Base-by-base conservation (phyloP, 768 basidiomycete genomes). In the Trichaptum fuscoviolaceum region DNA sequence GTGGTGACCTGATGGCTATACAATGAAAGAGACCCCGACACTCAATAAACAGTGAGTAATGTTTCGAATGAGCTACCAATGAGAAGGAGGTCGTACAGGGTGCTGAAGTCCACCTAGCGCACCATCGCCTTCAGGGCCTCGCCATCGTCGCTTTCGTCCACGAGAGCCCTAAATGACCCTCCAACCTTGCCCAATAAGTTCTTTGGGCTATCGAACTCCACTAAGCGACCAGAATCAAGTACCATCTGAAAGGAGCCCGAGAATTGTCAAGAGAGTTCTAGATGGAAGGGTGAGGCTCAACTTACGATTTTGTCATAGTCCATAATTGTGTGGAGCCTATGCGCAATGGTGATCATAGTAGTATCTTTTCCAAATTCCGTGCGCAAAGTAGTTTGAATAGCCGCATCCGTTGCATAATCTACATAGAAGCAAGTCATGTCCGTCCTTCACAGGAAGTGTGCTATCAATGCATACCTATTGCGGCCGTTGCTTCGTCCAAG, bases 401-500 rank as follows among this genome's bases (percentile, higher is more conserved):
- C 65, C 1, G 71, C 63, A 68, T 80, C 79, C 1, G 78, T 79
- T 35, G 74, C 74, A 66, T 77, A 75, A 67, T 80, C 79, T 58
- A n/a, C n/a, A n/a, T n/a, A 69, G 20, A 26, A 57, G 25, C 35
- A 9, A 64, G 23, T 65, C 25, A 71, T 65, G n/a, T 68, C 69
- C 27, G 69, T 30, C 8, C 8, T 30, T 30, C 8, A 30, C 30
- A 30, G 30, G 8, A 30, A 30, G 30, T 30, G 4, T 3, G 12
- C 9, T 68, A 68, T 36, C 71, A 70, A 24, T 69, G 69, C 15
- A n/a, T n/a, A 80, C 75, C 89, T 62, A 93, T 88, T 67, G 89
- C 86, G 2, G 90, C 89, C 1, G 89, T 89, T n/a, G 88, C 88
- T 71, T 90, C 89, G 69, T 93, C 89, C 83, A 90, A 82, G 65